Base-by-base conservation (phyloP, 768 basidiomycete genomes). In the Tulasnella sp. region DNA sequence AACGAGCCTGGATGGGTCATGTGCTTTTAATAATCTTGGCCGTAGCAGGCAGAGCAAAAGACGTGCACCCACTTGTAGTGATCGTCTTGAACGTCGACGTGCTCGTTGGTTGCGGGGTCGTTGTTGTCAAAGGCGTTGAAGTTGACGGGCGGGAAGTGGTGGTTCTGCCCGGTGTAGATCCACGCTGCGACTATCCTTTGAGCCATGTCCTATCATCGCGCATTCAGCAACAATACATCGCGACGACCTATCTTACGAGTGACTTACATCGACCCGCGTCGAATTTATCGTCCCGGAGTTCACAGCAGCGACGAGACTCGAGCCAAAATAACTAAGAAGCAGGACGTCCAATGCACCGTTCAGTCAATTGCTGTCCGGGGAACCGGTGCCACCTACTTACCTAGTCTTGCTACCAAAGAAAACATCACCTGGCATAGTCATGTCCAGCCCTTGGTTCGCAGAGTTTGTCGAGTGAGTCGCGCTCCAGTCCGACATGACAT, bases 401-500 rank as follows among this genome's bases (percentile, higher is more conserved):
- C 34, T 68, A 3, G 34, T 44, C n/a, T 40, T 36, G 26, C 36
- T 32, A 16, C 69, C 66, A 72, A 78, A 79, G 26, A 72, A 68
- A 64, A 81, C 76, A 75, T 81, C 80, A 35, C 81, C 80, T 12
- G 81, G 81, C 81, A 81, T 82, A 6, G 41, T 74, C 74, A 74
- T 73, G 40, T 74, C 74, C 2, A 74, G 52, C 5, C 74, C 74
- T 14, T n/a, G 35, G 14, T 67, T 62, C 9, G 72, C 74, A 5
- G 62, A 73, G n/a, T 44, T 32, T 14, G 74, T 73, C 22, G 72
- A 88, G 73, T 84, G 82, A 34, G 86, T 86, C 4, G 89, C 90
- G 63, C 78, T 75, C 90, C 90, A 92, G 79, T 92, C 91, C 14
- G 88, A 88, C 87, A 90, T 86, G 67, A 92, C 84, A 77, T 84